Evolutionary conservation across 2,329 filamentous ascomycete genomes (phyloP).

Genomic region (Phaeophleospora eucalypticola): DNA sequence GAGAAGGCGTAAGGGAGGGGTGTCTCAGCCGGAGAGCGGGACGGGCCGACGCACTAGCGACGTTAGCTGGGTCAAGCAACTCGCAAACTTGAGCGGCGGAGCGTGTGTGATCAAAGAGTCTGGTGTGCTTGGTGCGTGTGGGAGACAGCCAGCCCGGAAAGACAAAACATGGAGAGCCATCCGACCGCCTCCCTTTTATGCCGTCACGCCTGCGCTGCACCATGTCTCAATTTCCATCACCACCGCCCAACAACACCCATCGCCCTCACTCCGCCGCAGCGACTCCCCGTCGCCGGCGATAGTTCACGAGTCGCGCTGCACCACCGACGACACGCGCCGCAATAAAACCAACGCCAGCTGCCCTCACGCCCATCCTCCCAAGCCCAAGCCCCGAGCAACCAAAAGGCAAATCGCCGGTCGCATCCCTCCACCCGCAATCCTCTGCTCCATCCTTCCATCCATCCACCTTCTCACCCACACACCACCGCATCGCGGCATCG

Average conservation of each 20-base stretch:
- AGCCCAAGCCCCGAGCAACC: neutral
- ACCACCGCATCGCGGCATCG: neutral
- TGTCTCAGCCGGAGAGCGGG: too few species aligned
- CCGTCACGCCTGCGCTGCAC: too few species aligned
- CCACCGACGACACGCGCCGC: neutral
- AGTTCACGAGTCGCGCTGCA: neutral
- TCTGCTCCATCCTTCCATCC: neutral
- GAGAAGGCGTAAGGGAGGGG: too few species aligned
- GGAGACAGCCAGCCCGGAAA: too few species aligned
- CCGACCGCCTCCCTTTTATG: too few species aligned
- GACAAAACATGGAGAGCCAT: too few species aligned
- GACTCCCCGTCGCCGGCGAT: neutral
- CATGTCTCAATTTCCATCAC: too few species aligned
- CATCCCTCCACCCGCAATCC: too few species aligned
- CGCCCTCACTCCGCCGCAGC: neutral
- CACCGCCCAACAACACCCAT: neutral
- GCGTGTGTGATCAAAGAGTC: neutral
- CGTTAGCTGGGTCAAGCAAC: too few species aligned
- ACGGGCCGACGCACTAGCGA: too few species aligned
- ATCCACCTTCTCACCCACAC: neutral
- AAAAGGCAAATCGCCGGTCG: neutral
- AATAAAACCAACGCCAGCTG: neutral
- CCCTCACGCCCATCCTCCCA: too few species aligned
- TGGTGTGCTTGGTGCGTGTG: neutral
- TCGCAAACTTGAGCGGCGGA: too few species aligned